Evolutionary conservation across 169 alveolate species (phyloP).

Genomic region (Plasmodium billcollinsi): DNA sequence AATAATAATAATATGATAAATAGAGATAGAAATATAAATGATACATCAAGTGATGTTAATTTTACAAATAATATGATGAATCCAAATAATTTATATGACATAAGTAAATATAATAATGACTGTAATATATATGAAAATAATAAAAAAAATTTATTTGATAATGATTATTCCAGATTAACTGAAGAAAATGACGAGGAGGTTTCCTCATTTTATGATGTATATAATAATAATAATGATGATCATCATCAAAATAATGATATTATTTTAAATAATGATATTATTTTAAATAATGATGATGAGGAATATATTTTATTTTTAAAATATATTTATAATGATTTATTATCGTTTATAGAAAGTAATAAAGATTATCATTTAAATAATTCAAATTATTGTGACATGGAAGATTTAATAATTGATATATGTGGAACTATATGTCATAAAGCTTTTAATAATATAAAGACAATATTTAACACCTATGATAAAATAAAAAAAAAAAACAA

Average conservation of each 20-base stretch:
- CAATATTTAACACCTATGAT: slow-evolving; percentile 5
- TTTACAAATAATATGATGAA: too few relatives aligned
- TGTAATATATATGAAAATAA: too few relatives aligned
- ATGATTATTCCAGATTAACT: too few relatives aligned
- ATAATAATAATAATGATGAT: neutral
- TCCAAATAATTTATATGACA: too few relatives aligned
- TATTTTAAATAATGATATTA: neutral
- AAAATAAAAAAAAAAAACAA: neutral
- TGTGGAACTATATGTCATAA: slow-evolving; percentile 38
- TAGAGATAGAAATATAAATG: too few relatives aligned
- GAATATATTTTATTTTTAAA: slow-evolving; percentile 62
- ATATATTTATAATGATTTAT: slow-evolving; percentile 58
- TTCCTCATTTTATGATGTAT: too few relatives aligned
- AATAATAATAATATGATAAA: too few relatives aligned
- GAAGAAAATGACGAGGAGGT: too few relatives aligned
- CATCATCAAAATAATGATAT: neutral
- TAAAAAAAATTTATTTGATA: too few relatives aligned
- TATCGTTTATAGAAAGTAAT: slow-evolving; percentile 49
- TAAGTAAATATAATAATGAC: too few relatives aligned
- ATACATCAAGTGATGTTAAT: too few relatives aligned
- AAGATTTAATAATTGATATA: slow-evolving; percentile 40
- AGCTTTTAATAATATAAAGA: slow-evolving; percentile 32
- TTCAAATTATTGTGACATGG: slow-evolving; percentile 30
- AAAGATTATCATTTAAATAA: slow-evolving; percentile 29
- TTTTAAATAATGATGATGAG: slow-evolving; percentile 25